Base-by-base conservation (phyloP, 2,329 filamentous ascomycete genomes). In the Thelonectria discophora region DNA sequence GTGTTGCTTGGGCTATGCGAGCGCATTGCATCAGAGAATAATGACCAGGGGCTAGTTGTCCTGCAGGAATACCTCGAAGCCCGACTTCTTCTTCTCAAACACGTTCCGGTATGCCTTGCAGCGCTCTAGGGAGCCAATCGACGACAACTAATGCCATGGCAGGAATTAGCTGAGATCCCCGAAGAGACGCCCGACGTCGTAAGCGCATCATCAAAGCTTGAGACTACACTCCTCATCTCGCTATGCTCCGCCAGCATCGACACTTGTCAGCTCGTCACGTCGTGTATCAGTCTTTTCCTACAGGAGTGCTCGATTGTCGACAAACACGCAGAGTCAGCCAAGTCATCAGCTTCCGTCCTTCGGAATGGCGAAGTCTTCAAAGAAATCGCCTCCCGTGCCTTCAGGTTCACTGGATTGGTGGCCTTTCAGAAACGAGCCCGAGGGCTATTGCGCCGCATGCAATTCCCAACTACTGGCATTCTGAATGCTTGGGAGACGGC, bases 391-490 rank as follows among this genome's bases (percentile, higher is more conserved):
- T 88, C 87, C 1, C 84, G 82, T 43, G 83, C 82, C 1, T 90
- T 90, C 69, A 81, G 86, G 27, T 88, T 90, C 68, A 90, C 88
- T 8, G 88, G 88, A 1, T 76, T 90, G 8, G 88, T 90, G 11
- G 88, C 88, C 2, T 91, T 91, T 69, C 88, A 91, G 66, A 90
- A 90, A 70, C 82, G 88, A 42, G 81, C 88, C 32, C 82, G 88
- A 46, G 81, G 81, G 12, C 79, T 90, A 32, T 73, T 90, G 20
- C 80, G 86, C 21, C 83, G 83, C 49, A 85, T 90, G 78, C 82
- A 85, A 50, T 84, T 83, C 65, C 88, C 88, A 18, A 88, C 86
- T 11, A 78, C 80, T n/a, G 88, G 87, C n/a, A 89, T 91, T 54
- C 76, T 91, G 27, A 82, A 84, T 58, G 88, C 88, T 3, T 91